phyloP scores from a whole-genome alignment of 2,329 filamentous ascomycete genomes.

The Aspergillus spinulosporus region DNA sequence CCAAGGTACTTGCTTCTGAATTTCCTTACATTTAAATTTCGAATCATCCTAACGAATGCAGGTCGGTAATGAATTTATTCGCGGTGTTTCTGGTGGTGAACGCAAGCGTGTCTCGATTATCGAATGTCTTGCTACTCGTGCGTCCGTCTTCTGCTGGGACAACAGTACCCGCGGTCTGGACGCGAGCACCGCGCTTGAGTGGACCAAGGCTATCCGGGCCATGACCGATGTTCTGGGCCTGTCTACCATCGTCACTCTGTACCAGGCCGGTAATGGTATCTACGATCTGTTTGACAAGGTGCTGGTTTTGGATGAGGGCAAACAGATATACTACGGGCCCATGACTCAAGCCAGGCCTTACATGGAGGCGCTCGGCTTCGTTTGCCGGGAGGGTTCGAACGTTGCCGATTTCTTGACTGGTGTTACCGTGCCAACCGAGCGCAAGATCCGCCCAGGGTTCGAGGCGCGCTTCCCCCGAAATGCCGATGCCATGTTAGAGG shows the following conservation, averaged over 20 bases:
- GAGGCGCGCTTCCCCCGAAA: slow-evolving; percentile 48
- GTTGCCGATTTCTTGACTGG: slow-evolving; percentile 67
- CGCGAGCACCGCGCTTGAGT: slow-evolving; percentile 64
- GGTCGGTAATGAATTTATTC: slow-evolving; percentile 65
- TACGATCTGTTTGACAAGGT: slow-evolving; percentile 72
- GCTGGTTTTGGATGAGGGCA: slow-evolving; percentile 65
- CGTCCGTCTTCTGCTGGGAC: slow-evolving; percentile 65
- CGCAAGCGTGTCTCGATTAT: slow-evolving; percentile 69
- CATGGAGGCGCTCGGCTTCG: slow-evolving; percentile 65
- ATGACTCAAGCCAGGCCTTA: slow-evolving; percentile 60
- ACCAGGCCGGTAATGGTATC: slow-evolving; percentile 70
- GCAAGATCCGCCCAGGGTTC: slow-evolving; percentile 46
- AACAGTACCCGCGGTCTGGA: slow-evolving; percentile 67
- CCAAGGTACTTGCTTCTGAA: slow-evolving; percentile 44
- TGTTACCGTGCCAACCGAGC: slow-evolving; percentile 58
- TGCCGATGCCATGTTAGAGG: slow-evolving; percentile 45
- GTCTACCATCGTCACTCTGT: slow-evolving; percentile 63
- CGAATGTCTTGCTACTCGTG: slow-evolving; percentile 61
- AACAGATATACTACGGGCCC: slow-evolving; percentile 66
- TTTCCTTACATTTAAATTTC: too few relatives aligned
- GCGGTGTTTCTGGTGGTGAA: slow-evolving; percentile 68
- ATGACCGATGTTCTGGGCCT: slow-evolving; percentile 64
- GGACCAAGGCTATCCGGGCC: slow-evolving; percentile 60
- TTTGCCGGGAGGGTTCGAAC: slow-evolving; percentile 63
- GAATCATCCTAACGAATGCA: neutral